These are phyloP conservation scores for Scorias spongiosa DNA, from an alignment of 2,329 filamentous ascomycete species.

Conservation along the genomic window DNA sequence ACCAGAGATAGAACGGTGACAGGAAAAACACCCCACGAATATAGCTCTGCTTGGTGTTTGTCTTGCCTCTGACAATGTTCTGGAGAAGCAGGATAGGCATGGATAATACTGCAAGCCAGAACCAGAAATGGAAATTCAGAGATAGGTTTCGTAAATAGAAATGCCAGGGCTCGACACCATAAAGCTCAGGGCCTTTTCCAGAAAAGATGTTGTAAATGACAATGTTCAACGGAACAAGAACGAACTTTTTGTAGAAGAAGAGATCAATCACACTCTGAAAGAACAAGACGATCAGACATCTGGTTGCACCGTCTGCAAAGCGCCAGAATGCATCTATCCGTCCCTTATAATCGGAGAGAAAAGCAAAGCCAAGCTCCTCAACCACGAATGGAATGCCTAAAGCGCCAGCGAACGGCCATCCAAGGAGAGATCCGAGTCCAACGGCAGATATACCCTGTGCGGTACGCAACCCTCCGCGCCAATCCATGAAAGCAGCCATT, in stretches of 20 bases:
- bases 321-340: conserved; percentile 44
- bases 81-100: conserved; percentile 64
- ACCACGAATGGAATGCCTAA: conserved; percentile 65
- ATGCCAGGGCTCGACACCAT: conserved; percentile 91
- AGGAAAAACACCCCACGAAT: conserved; percentile 66
- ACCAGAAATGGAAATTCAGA: conserved; percentile 94
- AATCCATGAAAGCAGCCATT: conserved; percentile 79
- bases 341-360: conserved; percentile 22
- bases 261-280: conserved; percentile 59
- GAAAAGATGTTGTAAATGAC: conserved; percentile 92
- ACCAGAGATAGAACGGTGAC: conserved; percentile 85
- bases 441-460: conserved; percentile 83
- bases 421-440: conserved; percentile 66
- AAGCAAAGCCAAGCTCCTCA: conserved; percentile 52
- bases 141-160: conserved; percentile 87
- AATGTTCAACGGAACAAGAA: conserved; percentile 78
- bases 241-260: conserved; percentile 70
- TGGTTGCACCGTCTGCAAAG: conserved; percentile 50
- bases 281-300: conserved; percentile 52
- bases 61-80: conserved; percentile 46
- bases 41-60: conserved; percentile 50
- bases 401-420: conserved; percentile 87
- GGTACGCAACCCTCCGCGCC: conserved; percentile 63
- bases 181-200: conserved; percentile 62
- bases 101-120: conserved; percentile 59